Evolutionary conservation across 2,329 filamentous ascomycete genomes (phyloP), one percentile per base, ranked within the genome.

Genomic region (Samsoniella hepiali): DNA sequence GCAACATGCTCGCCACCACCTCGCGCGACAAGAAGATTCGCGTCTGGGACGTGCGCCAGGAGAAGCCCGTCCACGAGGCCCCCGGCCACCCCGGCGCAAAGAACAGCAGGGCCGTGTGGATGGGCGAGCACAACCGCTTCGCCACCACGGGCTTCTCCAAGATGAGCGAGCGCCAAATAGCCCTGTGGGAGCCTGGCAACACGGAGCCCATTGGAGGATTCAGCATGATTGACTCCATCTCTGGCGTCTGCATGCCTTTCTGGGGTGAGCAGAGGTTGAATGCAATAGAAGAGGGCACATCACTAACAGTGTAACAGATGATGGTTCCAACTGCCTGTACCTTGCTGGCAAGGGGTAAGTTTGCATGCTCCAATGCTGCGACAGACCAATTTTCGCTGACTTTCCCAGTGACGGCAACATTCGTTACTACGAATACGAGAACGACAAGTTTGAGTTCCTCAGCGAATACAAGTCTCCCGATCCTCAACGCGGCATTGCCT

Each of bases 241-340:
- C 94, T 53, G 95, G 95, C 75, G 93, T 99, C 65, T 96, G 93
- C 84, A 97, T 99, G 91, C 95, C 95, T 38, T 98, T 99, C 85
- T 99, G 95, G 95, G 95, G 60, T 62, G 34, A 50, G 84, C 87
- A 75, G 68, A 81, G 13, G 4, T 34, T 29, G 29, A 22, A 22
- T 8, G 1, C 8, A 10, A 34, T 8, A 15, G 3, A 31, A 22
- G 42, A 32, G 45, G 31, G 27, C 15, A 47, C 31, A 31, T 62
- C 49, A 59, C 69, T 74, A 66, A 76, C 67, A 36, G n/a, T 7
- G 84, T 7, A 17, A 54, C 7, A 62, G 60, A 99, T 75, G 94
- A 98, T 65, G 92, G 93, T 65, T 97, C 91, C 59, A 93, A 95
- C 79, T 96, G 92, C 75, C 82, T 99, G 72, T 99, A 97, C 78